Evolutionary conservation across 1,139 yeast species (phyloP), one percentile per base, ranked within the genome.

Genomic region (Pichia sp.): DNA sequence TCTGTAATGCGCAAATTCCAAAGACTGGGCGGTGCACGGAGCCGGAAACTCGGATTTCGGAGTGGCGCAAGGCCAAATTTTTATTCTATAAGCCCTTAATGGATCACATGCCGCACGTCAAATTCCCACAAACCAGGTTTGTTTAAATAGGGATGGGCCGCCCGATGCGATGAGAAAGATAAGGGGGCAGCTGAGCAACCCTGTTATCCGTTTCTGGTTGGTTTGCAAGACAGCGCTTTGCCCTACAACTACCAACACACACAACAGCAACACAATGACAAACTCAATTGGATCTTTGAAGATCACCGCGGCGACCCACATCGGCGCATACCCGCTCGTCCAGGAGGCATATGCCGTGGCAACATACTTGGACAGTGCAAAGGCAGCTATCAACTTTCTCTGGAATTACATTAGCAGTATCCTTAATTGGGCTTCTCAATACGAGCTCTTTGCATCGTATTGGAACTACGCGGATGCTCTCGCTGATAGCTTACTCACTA

Each of bases 311-410:
- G 41, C 37, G 32, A 32, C 40, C 9, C 53, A 48, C 29, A 16
- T 49, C 24, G 29, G 19, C 26, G 38, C 36, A 14, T 49, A 49
- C 29, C 52, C 53, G 7, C 22, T 43, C 5, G 40, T 45, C 27
- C 29, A 45, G 9, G 53, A 49, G 20, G 24, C 37, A 11, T 27
- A 32, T 27, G 29, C 35, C 8, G 42, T 37, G 10, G 26, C 12
- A 5, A 6, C 18, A 9, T 6, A 8, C 6, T 29, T 25, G 32
- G 18, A 16, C 12, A 22, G n/a, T 4, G 10, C 16, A 12, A 14
- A 13, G 8, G 8, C 11, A 3, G n/a, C 15, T 11, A 5, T 22
- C 13, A 29, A 22, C 11, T 15, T 13, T 9, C 5, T 29, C 7
- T 29, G n/a, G 11, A 5, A 19, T 22, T 14, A 17, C 5, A 20